Percentiles rank a stretch among this genome's conserved stretches.
Evolutionary conservation across 495 filamentous ascomycete species (phyloP).

Genomic region (Diplogelasinospora grovesii): DNA sequence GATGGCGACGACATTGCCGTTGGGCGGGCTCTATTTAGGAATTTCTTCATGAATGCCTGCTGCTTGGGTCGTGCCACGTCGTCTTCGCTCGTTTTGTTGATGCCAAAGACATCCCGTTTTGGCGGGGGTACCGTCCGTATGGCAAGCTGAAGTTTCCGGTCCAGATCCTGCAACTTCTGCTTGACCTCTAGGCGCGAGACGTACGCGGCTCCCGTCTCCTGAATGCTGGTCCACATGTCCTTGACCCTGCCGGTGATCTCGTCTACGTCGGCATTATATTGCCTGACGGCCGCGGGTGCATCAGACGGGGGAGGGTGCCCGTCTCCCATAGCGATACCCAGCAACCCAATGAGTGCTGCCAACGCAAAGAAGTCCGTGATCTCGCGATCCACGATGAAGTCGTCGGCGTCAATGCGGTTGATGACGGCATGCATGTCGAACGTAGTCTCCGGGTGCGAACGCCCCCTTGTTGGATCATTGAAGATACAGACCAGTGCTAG

Average conservation of each 20-base stretch:
- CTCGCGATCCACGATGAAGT: slow-evolving; percentile 24
- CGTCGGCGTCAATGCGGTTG: slow-evolving; percentile 42
- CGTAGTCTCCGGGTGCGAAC: slow-evolving; percentile 34
- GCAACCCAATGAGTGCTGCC: slow-evolving; percentile 52
- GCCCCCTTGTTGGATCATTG: slow-evolving; percentile 40
- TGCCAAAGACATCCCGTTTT: slow-evolving; percentile 51
- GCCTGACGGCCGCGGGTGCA: slow-evolving; percentile 33
- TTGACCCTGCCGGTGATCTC: slow-evolving; percentile 55
- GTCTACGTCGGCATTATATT: slow-evolving; percentile 67
- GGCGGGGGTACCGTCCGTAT: slow-evolving; percentile 60
- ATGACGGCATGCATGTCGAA: slow-evolving; percentile 48
- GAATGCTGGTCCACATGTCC: slow-evolving; percentile 60
- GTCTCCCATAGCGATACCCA: slow-evolving; percentile 69
- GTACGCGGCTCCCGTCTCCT: slow-evolving; percentile 65
- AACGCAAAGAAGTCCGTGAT: slow-evolving; percentile 65
- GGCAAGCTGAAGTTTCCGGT: slow-evolving; percentile 62
- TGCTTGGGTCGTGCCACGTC: slow-evolving; percentile 28
- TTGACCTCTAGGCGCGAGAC: slow-evolving; percentile 69
- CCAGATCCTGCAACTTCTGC: slow-evolving; percentile 59
- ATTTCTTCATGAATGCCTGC: slow-evolving; percentile 39
- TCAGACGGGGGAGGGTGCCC: slow-evolving; percentile 31
- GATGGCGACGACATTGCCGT: no score
- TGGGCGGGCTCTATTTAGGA: slow-evolving; percentile 36
- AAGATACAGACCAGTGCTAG: slow-evolving; percentile 69
- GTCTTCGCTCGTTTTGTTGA: slow-evolving; percentile 15